phyloP scores from a whole-genome alignment of 495 filamentous ascomycete species.

The Cairneyella variabilis region DNA sequence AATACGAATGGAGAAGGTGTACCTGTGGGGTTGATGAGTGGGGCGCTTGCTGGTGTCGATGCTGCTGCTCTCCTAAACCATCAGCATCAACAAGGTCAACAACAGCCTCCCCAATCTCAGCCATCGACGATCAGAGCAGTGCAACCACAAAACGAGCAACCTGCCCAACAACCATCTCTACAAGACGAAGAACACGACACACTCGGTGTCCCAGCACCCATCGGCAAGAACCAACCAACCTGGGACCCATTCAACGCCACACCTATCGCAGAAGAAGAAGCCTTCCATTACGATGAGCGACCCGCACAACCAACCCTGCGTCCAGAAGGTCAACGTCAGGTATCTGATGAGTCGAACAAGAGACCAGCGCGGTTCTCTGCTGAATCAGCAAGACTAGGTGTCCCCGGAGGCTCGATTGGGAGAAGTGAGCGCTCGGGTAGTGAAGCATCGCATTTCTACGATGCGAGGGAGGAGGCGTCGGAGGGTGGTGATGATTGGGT shows the following conservation, averaged over 20 bases:
- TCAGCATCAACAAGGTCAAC: too few relatives aligned
- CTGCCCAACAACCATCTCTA: too few relatives aligned
- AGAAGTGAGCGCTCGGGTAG: constrained; percentile 15
- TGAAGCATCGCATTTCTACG: constrained; percentile 8
- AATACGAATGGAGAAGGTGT: too few relatives aligned
- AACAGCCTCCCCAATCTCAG: too few relatives aligned
- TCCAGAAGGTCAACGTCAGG: too few relatives aligned
- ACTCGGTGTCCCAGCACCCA: constrained; percentile 19
- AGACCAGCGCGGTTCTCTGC: background rate
- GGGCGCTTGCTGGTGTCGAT: background rate
- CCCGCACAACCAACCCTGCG: background rate
- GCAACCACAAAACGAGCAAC: too few relatives aligned
- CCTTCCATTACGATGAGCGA: constrained; percentile 7
- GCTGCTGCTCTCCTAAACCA: too few relatives aligned
- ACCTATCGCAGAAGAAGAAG: constrained; percentile 26
- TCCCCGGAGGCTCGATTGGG: background rate
- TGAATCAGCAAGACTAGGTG: background rate
- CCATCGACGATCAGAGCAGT: too few relatives aligned
- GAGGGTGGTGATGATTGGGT: constrained; percentile 33
- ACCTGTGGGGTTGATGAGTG: constrained; percentile 8
- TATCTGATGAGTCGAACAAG: background rate
- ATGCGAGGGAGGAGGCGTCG: constrained; percentile 8
- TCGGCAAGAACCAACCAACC: constrained; percentile 24
- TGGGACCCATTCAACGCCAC: constrained; percentile 26
- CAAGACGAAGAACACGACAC: background rate